phyloP scores from a whole-genome alignment of 495 filamentous ascomycete species.

The Penicillium salamii region DNA sequence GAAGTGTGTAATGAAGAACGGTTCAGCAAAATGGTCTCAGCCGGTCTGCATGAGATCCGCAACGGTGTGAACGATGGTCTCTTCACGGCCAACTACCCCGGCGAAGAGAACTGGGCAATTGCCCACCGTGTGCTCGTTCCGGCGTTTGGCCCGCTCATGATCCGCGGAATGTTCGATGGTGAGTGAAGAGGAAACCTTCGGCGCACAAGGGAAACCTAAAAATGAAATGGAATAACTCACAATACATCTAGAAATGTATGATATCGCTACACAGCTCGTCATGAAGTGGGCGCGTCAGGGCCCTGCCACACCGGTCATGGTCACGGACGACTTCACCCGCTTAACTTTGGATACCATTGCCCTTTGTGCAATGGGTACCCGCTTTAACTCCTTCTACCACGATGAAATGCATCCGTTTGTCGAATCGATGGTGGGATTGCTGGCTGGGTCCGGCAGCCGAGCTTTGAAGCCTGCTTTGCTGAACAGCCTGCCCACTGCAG shows the following conservation, averaged over 20 bases:
- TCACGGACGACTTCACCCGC: constrained; percentile 71
- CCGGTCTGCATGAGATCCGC: constrained; percentile 51
- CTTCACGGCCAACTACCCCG: constrained; percentile 59
- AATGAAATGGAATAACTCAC: neutral
- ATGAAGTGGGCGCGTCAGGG: constrained; percentile 75
- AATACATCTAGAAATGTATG: constrained; percentile 59
- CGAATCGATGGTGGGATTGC: constrained; percentile 57
- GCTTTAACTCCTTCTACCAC: constrained; percentile 74
- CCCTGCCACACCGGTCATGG: constrained; percentile 50
- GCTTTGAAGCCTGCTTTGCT: constrained; percentile 49
- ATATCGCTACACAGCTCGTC: constrained; percentile 66
- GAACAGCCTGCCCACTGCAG: constrained; percentile 45
- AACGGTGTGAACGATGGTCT: constrained; percentile 63
- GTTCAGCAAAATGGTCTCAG: constrained; percentile 56
- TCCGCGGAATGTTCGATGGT: constrained; percentile 65
- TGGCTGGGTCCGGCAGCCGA: constrained; percentile 54
- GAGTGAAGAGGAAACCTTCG: neutral
- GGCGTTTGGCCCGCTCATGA: constrained; percentile 68
- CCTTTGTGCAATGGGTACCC: constrained; percentile 68
- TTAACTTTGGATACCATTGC: constrained; percentile 71
- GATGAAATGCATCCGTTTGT: constrained; percentile 67
- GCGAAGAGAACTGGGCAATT: constrained; percentile 65
- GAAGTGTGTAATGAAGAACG: constrained; percentile 67
- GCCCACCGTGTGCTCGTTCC: constrained; percentile 68
- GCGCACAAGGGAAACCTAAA: neutral